Base-by-base conservation (phyloP, 1,284 basidiomycete genomes). In the Papiliotrema laurentii region DNA sequence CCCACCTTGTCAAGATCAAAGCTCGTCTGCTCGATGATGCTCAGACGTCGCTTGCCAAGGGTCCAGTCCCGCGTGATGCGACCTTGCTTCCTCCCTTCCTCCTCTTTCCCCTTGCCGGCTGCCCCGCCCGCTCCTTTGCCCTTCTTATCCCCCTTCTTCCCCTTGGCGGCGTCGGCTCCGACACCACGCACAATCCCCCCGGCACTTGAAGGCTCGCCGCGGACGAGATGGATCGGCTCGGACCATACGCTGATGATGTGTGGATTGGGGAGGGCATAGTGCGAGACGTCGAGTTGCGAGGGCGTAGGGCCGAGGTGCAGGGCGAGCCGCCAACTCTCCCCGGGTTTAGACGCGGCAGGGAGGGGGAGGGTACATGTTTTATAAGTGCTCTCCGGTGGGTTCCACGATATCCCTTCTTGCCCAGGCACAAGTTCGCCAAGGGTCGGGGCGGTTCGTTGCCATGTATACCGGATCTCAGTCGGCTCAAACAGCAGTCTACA, bases 1-100 rank as follows among this genome's bases (percentile, higher is more conserved):
- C 77, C 55, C 56, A 88, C 89, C 81, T 92, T 92, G 76, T 92
- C 89, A 5, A 93, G 76, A 65, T 90, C 89, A 66, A 88, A 92
- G 2, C 85, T 86, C 0, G 86, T 89, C 63, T 87, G 85, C 64
- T 93, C 89, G 9, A 75, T 77, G 30, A 92, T 76, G 26, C 66
- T 76, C 52, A 89, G 51, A 66, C 52, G 25, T 59, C 54, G 30
- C 57, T 61, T 16, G 46, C 54, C 39, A 59, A 82, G 60, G 13
- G 70, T 66, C 69, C 83, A 87, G 4, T 81, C 72, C 39, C 87
- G 75, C 54, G 79, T 78, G 41, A 90, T 83, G 55, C 78, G 76
- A 51, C 84, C 85, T 66, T 90, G 87, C 64, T 90, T 89, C 26
- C 62, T 58, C 16, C 56, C 61, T n/a, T 58, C 60, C 42, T 62